Evolutionary conservation across 345 rosid genomes (phyloP).

Genomic region (Syzygium grande): DNA sequence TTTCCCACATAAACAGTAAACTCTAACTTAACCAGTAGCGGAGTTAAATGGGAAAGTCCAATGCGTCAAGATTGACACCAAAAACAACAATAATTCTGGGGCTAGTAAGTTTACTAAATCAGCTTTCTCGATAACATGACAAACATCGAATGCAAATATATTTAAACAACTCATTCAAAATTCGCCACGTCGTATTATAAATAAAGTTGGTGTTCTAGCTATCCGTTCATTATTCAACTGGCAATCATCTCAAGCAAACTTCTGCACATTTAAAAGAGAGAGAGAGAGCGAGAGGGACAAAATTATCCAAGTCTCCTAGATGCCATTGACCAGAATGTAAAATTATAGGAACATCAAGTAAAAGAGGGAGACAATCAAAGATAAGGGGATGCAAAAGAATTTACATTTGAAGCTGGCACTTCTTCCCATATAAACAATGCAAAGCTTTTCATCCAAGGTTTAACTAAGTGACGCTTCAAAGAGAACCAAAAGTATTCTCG

Average conservation of each 20-base stretch:
- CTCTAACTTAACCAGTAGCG: not conserved
- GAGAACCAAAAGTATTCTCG: conserved; percentile 83
- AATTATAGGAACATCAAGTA: not conserved
- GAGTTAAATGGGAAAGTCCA: too few species aligned
- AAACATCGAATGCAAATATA: not conserved
- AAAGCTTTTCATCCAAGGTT: not conserved
- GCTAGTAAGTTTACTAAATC: not conserved
- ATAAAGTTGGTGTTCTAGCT: not conserved
- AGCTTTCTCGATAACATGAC: not conserved
- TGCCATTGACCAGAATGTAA: not conserved
- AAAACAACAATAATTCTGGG: not conserved
- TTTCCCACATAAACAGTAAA: not conserved
- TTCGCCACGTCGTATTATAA: not conserved
- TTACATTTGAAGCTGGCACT: not conserved
- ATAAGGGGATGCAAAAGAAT: not conserved
- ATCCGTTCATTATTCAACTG: not conserved
- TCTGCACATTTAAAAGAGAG: not conserved
- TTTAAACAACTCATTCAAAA: not conserved
- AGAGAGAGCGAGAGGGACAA: not conserved
- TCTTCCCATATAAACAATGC: not conserved
- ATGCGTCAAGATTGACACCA: not conserved
- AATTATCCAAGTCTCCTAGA: not conserved
- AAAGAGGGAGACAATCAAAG: not conserved
- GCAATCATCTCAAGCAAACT: not conserved
- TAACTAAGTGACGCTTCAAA: conserved; percentile 9